Evolutionary conservation across 371 early-diverging fungal species (phyloP).

Genomic region (Blakeslea trispora): DNA sequence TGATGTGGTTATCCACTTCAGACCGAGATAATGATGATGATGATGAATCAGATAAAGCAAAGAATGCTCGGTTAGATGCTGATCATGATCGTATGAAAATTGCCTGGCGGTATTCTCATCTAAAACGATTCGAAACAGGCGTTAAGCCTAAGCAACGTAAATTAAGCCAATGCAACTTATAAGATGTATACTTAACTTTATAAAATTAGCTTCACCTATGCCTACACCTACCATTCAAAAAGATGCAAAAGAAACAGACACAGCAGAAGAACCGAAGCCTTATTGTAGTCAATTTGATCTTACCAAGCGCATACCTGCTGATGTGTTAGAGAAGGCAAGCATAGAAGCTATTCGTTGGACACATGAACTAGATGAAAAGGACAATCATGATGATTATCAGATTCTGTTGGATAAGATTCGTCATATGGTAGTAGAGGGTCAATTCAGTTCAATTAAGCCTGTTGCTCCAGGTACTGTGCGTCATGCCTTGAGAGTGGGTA

Average conservation of each 20-base stretch:
- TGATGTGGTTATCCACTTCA: constrained; percentile 63
- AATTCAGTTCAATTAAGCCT: constrained; percentile 61
- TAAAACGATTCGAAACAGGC: constrained; percentile 66
- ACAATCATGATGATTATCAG: constrained; percentile 56
- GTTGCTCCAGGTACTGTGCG: constrained; percentile 50
- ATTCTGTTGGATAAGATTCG: constrained; percentile 59
- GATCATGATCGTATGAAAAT: constrained; percentile 79
- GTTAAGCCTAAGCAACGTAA: constrained; percentile 42
- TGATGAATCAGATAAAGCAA: constrained; percentile 41
- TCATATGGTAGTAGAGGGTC: constrained; percentile 57
- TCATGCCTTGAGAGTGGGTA: constrained; percentile 73
- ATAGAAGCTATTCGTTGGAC: constrained; percentile 35
- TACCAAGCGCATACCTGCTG: constrained; percentile 64
- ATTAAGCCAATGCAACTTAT: constrained; percentile 38
- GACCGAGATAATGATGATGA: constrained; percentile 53
- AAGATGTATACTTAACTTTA: constrained; percentile 1
- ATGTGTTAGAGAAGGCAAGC: constrained; percentile 52
- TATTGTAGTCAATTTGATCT: constrained; percentile 80
- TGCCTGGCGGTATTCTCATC: constrained; percentile 91
- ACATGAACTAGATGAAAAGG: constrained; percentile 32
- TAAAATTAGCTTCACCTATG: constrained; percentile 27
- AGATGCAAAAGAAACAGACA: constrained; percentile 5
- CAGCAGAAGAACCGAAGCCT: constrained; percentile 39
- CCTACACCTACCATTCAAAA: constrained; percentile 12
- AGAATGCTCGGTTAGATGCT: constrained; percentile 34